A percentile compares a stretch with the other conserved stretches of the same genome.
Evolutionary conservation across 1,139 yeast species (phyloP).

Genomic region (Keqinozyma sinolaborantium): DNA sequence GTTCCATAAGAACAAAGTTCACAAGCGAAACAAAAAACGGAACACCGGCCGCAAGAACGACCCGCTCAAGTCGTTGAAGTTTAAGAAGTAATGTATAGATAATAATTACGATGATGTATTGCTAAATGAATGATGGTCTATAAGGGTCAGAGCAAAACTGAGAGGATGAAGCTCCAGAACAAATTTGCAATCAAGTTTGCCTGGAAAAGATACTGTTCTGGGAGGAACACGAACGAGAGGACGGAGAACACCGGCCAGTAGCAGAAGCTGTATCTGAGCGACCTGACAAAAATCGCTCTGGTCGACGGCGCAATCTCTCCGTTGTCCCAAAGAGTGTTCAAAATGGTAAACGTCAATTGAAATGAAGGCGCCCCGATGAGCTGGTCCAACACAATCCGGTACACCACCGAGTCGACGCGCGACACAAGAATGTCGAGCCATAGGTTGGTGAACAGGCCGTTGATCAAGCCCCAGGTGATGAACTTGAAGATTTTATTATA

Average conservation of each 20-base stretch:
- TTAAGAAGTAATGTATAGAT: background rate
- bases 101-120: no score
- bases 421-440: slow-evolving; percentile 53
- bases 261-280: slow-evolving; percentile 51
- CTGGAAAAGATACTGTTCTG: slow-evolving; percentile 50
- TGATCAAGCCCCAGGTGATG: slow-evolving; percentile 58
- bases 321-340: slow-evolving; percentile 55
- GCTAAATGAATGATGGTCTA: no score
- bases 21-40: slow-evolving; percentile 40
- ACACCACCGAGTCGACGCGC: slow-evolving; percentile 27
- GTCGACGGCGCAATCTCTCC: slow-evolving; percentile 30
- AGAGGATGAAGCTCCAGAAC: slow-evolving; percentile 53
- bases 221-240: slow-evolving; percentile 46
- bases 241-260: slow-evolving; percentile 60
- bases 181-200: slow-evolving; percentile 55
- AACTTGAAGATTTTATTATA: slow-evolving; percentile 46
- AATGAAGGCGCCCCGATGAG: slow-evolving; percentile 51
- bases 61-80: slow-evolving; percentile 58
- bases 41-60: slow-evolving; percentile 47
- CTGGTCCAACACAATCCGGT: slow-evolving; percentile 51
- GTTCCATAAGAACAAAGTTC: slow-evolving; percentile 55
- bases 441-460: slow-evolving; percentile 52
- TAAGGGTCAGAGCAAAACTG: no score
- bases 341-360: slow-evolving; percentile 48
- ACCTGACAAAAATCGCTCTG: slow-evolving; percentile 35